Percentiles rank a stretch among this genome's conserved stretches.
phyloP scores from a whole-genome alignment of 108 stramenopile species.

The Fragilariopsis cylindrus region DNA sequence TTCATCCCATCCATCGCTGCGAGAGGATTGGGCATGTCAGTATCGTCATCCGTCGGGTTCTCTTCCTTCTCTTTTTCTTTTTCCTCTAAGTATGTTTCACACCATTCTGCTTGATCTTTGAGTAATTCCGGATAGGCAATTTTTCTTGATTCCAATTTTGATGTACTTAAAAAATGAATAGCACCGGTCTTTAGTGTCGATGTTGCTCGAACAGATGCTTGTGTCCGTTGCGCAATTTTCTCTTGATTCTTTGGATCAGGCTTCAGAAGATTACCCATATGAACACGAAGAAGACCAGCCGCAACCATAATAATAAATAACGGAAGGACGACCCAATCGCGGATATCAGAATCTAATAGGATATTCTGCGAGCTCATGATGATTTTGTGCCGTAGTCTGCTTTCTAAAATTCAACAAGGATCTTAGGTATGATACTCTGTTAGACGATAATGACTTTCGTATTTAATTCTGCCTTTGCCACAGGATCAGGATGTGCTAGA shows the following conservation, averaged over 20 bases:
- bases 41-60: slow-evolving; percentile 42
- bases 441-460: too few species aligned
- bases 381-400: not conserved
- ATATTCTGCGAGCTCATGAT: slow-evolving; percentile 45
- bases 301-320: slow-evolving; percentile 81
- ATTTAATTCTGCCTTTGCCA: too few species aligned
- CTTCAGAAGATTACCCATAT: slow-evolving; percentile 63
- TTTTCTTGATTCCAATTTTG: slow-evolving; percentile 51
- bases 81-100: slow-evolving; percentile 37
- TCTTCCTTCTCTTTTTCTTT: slow-evolving; percentile 32
- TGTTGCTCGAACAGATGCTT: slow-evolving; percentile 37
- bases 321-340: slow-evolving; percentile 85
- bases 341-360: slow-evolving; percentile 74
- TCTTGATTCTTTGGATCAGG: slow-evolving; percentile 32
- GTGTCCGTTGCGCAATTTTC: slow-evolving; percentile 41
- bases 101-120: slow-evolving; percentile 45
- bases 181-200: slow-evolving; percentile 46
- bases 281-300: slow-evolving; percentile 66
- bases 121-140: slow-evolving; percentile 32
- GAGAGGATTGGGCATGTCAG: slow-evolving; percentile 46
- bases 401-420: too few species aligned
- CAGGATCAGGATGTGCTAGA: too few species aligned
- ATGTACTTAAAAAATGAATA: slow-evolving; percentile 50
- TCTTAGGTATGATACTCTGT: too few species aligned
- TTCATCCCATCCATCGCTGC: slow-evolving; percentile 67